Base-by-base conservation (phyloP, 208 protist genomes). In the Trypanosoma avium region DNA sequence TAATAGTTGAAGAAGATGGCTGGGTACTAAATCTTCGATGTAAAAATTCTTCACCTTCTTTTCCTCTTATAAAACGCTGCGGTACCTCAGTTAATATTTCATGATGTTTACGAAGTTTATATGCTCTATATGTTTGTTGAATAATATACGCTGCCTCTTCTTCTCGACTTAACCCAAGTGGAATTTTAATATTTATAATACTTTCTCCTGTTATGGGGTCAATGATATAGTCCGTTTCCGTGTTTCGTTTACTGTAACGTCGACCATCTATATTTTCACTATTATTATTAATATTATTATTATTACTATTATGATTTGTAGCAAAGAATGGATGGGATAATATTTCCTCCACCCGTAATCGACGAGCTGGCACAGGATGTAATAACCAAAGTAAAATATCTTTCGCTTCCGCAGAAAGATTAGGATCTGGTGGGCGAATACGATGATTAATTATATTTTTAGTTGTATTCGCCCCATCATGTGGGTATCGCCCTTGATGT, bases 391-490 rank as follows among this genome's bases (percentile, higher is more conserved):
- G 40, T 15, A 95, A 40, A 8, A 95, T 67, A 47, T 92, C 82
- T 35, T 70, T 73, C 33, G 83, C 88, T 1, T 73, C 66, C 0
- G 65, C 35, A 2, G 88, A 75, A 29, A 90, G 60, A 12, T 38
- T 58, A 4, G 75, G 56, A 32, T 80, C 75, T n/a, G 72, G 57
- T 0, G 73, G 77, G 3, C 90, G 84, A 2, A 86, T 61, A 48
- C 81, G 78, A 21, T 85, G 45, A 40, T 92, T 83, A 6, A 88
- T 47, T 56, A 95, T 90, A 67, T 95, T 82, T 26, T 86, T 84
- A n/a, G 84, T 76, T 35, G 86, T 93, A 67, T 91, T 95, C 43
- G 90, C 90, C 22, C 90, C 83, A 63, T 95, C 90, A 77, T 90
- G 82, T 4, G 90, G 90, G 69, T 95, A 95, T 47, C 75, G 77